phyloP scores from a whole-genome alignment of 2,329 filamentous ascomycete genomes.

The Polychaeton citri region DNA sequence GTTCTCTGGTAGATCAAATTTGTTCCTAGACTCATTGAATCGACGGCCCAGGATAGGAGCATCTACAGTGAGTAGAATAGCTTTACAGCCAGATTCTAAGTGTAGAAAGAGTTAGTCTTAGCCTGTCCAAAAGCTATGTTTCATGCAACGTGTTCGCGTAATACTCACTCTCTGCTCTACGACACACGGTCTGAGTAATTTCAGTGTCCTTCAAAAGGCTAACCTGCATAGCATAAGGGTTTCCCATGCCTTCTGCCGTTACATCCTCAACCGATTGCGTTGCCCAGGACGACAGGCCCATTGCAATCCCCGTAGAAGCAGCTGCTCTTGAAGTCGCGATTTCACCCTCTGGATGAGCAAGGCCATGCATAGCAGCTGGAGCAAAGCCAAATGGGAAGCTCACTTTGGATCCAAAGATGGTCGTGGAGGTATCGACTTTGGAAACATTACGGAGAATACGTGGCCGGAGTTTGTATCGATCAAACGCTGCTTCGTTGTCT shows the following conservation, averaged over 20 bases:
- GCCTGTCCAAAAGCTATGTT: neutral
- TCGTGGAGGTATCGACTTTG: slow-evolving; percentile 21
- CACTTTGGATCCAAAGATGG: slow-evolving; percentile 25
- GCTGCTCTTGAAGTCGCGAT: slow-evolving; percentile 31
- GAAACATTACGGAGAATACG: slow-evolving; percentile 17
- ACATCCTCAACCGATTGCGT: slow-evolving; percentile 35
- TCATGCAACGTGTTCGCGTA: neutral
- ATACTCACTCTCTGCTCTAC: slow-evolving; percentile 6
- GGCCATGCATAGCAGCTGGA: slow-evolving; percentile 34
- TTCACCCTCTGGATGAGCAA: slow-evolving; percentile 37
- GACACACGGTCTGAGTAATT: slow-evolving; percentile 13
- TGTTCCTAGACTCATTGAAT: slow-evolving; percentile 37
- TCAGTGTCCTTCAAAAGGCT: slow-evolving; percentile 35
- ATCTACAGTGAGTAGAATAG: slow-evolving; percentile 39
- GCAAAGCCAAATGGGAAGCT: slow-evolving; percentile 34
- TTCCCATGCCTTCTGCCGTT: slow-evolving; percentile 8
- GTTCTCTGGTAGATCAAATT: slow-evolving; percentile 32
- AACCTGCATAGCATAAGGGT: slow-evolving; percentile 37
- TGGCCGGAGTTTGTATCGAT: slow-evolving; percentile 20
- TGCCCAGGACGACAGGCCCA: slow-evolving; percentile 33
- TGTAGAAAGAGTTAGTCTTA: neutral
- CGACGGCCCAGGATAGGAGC: slow-evolving; percentile 36
- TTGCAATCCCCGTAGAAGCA: slow-evolving; percentile 24
- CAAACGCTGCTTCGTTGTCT: slow-evolving; percentile 34
- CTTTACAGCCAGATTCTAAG: slow-evolving; percentile 31